phyloP scores from a whole-genome alignment of 2,329 filamentous ascomycete species.

The Cryphonectria naterciae region DNA sequence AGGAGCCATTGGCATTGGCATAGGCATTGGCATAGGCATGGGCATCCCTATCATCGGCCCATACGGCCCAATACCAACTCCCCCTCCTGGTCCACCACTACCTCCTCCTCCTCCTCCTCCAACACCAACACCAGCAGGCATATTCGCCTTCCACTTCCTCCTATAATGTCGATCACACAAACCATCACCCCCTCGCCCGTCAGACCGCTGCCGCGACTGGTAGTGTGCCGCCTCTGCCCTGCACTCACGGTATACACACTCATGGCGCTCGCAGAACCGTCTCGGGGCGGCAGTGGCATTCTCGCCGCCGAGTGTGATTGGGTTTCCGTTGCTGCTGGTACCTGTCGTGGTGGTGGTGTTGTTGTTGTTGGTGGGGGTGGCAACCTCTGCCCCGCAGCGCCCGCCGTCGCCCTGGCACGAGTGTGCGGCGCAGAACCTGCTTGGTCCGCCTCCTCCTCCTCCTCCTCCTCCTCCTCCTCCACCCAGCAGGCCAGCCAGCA shows the following conservation, averaged over 20 bases:
- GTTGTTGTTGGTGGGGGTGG: neutral
- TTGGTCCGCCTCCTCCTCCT: neutral
- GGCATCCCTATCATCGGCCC: conserved; percentile 8
- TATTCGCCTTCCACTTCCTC: neutral
- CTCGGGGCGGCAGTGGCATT: neutral
- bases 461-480: neutral
- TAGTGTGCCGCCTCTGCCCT: conserved; percentile 7
- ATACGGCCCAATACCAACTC: neutral
- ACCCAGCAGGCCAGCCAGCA: neutral
- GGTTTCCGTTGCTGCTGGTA: too few species aligned
- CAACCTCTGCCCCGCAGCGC: conserved; percentile 15
- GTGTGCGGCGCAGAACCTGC: conserved; percentile 25
- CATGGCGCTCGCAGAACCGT: conserved; percentile 21
- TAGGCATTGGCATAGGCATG: neutral
- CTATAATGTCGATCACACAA: conserved; percentile 22
- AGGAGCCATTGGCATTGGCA: neutral
- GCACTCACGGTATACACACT: conserved; percentile 18
- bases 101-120: neutral
- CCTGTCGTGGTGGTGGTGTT: too few species aligned
- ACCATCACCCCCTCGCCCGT: neutral
- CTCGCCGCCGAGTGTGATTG: neutral
- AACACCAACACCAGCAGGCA: neutral
- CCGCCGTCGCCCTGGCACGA: conserved; percentile 23
- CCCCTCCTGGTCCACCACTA: neutral
- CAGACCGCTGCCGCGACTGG: neutral